Percentiles rank a stretch among this genome's conserved stretches.
phyloP scores from a whole-genome alignment of 176 grass and related monocot genomes.

The Oryza punctata region DNA sequence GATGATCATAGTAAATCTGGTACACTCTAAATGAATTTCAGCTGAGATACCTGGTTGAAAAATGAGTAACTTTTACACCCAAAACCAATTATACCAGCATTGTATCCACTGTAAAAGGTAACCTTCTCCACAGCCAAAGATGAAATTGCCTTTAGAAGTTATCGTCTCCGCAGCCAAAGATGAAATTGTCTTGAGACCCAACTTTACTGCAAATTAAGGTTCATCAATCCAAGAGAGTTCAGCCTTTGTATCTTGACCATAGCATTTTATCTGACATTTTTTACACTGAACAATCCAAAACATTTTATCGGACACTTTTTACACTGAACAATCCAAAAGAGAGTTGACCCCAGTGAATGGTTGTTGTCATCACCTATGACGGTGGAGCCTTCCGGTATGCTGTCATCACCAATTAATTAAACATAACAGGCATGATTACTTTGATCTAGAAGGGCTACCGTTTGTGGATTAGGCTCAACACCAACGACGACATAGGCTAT shows the following conservation, averaged over 20 bases:
- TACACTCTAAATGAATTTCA: no score
- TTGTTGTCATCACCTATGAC: neutral
- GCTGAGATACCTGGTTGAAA: conserved; percentile 12
- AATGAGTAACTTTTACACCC: conserved; percentile 21
- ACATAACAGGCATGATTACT: neutral
- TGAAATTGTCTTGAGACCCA: neutral
- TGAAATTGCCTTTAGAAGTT: neutral
- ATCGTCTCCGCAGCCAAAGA: neutral
- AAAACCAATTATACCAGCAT: conserved; percentile 32
- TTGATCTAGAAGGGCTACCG: neutral
- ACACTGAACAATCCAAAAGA: conserved; percentile 41
- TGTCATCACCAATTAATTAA: neutral
- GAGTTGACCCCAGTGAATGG: conserved; percentile 37
- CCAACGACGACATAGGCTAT: neutral
- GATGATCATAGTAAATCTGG: neutral
- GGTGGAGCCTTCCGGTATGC: conserved; percentile 1
- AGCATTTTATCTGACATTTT: neutral
- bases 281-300: conserved; percentile 32
- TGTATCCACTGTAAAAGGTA: neutral
- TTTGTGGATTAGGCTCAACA: neutral
- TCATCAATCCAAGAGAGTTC: neutral
- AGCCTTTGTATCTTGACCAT: neutral
- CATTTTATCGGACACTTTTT: no score
- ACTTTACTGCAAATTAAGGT: neutral
- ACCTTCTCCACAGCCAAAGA: conserved; percentile 20